Base-by-base conservation (phyloP, 2,329 filamentous ascomycete genomes). In the Rhynchosporium graminicola region DNA sequence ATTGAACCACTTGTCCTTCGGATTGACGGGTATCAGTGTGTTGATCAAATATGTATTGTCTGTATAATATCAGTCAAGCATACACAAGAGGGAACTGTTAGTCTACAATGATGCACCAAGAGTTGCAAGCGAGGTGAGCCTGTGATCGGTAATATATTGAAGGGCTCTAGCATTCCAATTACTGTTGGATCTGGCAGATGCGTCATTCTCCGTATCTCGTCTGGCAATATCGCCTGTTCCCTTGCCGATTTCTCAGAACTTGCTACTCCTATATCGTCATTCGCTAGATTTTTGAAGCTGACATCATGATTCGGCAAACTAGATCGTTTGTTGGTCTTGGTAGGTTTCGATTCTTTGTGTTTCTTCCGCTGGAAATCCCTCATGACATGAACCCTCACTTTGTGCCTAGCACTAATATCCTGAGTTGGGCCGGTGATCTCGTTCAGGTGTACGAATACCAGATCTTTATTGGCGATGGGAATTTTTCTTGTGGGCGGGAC, bases 101-200 rank as follows among this genome's bases (percentile, higher is more conserved):
- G n/a, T 36, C 29, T 38, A 54, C 51, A 54, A 12, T 54, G 51
- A 54, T 54, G 51, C 36, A 54, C 36, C 51, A 54, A 15, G 12
- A 54, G 26, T 8, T 54, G 51, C 20, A 54, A 12, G 10, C 51
- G 36, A 6, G 51, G 51, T 7, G 20, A 54, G 3, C 51, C 51
- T 28, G 51, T 13, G 20, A 54, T 54, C 4, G 51, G 51, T 20
- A 54, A 26, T 1, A 36, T 42, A 42, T 54, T 54, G 20, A 54
- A 54, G 9, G 51, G 51, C 10, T 54, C 51, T 10, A 54, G 12
- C 51, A 42, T 28, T 28, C 51, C 51, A 29, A 54, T 40, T 4
- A 42, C n/a, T 54, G 12, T n/a, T 28, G 51, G 51, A 54, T 42
- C 33, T 42, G 51, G 51, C 10, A 54, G 15, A 28, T 1, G 51